These are phyloP conservation scores for Chaetoscypha palmicola DNA, from an alignment of 2,329 filamentous ascomycete genomes.

Conservation along the genomic window DNA sequence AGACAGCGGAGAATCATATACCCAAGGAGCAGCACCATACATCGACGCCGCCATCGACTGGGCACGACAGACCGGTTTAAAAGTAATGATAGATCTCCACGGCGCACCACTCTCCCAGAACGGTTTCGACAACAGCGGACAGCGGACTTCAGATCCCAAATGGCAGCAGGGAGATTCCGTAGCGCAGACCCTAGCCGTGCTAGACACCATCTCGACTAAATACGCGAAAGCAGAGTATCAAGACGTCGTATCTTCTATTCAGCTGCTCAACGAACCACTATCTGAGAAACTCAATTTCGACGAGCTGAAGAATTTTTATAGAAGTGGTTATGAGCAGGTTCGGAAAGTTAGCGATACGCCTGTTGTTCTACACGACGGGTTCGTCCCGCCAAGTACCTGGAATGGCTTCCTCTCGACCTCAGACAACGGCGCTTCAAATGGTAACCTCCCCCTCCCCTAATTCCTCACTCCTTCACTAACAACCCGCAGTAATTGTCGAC, in stretches of 20 bases:
- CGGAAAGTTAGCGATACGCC: constrained; percentile 39
- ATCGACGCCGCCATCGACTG: constrained; percentile 50
- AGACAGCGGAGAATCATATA: constrained; percentile 41
- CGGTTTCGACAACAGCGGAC: constrained; percentile 56
- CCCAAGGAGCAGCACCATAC: constrained; percentile 43
- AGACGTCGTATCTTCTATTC: constrained; percentile 51
- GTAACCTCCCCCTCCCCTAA: constrained; percentile 32
- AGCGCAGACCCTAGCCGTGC: constrained; percentile 44
- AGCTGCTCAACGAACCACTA: constrained; percentile 49
- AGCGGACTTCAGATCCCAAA: constrained; percentile 35
- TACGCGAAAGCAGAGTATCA: constrained; percentile 47
- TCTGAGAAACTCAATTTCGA: constrained; percentile 31
- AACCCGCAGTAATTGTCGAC: constrained; percentile 44
- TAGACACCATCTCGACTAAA: constrained; percentile 50
- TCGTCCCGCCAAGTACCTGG: constrained; percentile 47
- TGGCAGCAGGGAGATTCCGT: constrained; percentile 43
- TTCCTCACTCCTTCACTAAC: constrained; percentile 43
- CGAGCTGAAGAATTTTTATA: constrained; percentile 35
- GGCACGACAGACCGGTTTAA: constrained; percentile 44
- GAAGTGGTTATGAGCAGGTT: constrained; percentile 43
- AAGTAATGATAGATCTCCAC: constrained; percentile 54
- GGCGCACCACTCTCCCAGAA: constrained; percentile 51
- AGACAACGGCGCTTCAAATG: constrained; percentile 39
- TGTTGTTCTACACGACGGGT: constrained; percentile 54
- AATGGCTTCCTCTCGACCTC: constrained; percentile 51